Conservation (phyloP, 1,139 yeast species). For the Yamadazyma trypodendri region DNA sequence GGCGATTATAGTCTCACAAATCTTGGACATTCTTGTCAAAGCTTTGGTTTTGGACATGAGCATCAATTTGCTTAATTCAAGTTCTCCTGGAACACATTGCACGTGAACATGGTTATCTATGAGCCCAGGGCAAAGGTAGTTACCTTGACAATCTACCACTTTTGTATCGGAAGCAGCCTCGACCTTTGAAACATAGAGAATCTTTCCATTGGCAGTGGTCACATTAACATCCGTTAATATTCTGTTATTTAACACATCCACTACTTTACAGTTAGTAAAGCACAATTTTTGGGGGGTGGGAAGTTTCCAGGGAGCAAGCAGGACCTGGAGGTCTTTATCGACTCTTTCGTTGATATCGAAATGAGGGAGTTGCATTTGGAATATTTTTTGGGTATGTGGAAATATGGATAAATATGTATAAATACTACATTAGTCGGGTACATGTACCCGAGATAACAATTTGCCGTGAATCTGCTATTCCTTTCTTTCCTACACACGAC, state of each 20-base stretch:
- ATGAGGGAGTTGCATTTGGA: slow-evolving; percentile 16
- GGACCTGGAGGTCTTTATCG: slow-evolving; percentile 15
- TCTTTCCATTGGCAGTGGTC: slow-evolving; percentile 15
- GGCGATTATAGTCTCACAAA: slow-evolving; percentile 15
- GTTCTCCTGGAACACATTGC: slow-evolving; percentile 20
- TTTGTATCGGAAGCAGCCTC: slow-evolving; percentile 5
- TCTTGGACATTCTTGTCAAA: slow-evolving; percentile 16
- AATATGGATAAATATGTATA: not conserved
- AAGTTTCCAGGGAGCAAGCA: slow-evolving; percentile 20
- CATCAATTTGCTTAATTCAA: slow-evolving; percentile 15
- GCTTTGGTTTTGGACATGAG: slow-evolving; percentile 17
- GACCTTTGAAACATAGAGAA: slow-evolving; percentile 5
- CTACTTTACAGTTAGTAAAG: slow-evolving; percentile 16
- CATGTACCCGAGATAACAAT: slow-evolving; percentile 4
- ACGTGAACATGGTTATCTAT: slow-evolving; percentile 23
- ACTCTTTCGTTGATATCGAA: slow-evolving; percentile 22
- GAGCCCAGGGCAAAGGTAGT: slow-evolving; percentile 21
- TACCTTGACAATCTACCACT: slow-evolving; percentile 19
- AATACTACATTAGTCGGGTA: slow-evolving; percentile 3
- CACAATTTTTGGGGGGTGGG: slow-evolving; percentile 16
- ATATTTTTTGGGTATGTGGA: not conserved
- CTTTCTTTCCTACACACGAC: no score
- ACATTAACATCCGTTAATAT: slow-evolving; percentile 13
- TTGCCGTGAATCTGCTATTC: no score
- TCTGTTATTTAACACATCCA: slow-evolving; percentile 16